Evolutionary conservation across 1,139 yeast species (phyloP), one percentile per base, ranked within the genome.

Genomic region (Zygoascus meyerae): DNA sequence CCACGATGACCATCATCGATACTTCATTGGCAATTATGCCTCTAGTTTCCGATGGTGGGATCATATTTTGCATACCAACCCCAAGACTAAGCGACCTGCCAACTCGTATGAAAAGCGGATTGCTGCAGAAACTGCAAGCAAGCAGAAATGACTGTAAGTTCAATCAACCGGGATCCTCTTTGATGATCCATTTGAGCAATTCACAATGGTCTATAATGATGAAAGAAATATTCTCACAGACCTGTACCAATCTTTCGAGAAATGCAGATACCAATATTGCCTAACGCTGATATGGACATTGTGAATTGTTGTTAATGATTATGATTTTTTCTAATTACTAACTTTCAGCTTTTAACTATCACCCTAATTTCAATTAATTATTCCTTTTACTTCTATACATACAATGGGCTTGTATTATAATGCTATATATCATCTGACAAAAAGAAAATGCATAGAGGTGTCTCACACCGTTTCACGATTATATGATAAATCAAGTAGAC

Each of bases 41-140:
- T 83, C 95, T 48, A 81, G 92, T 32, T 90, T 90, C 76, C 80
- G 96, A 69, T 86, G 94, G 85, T 87, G 95, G 94, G 97, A 90
- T 69, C 82, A 72, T 65, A 59, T 79, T 52, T 71, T 90, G 59
- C 81, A 81, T 57, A 90, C 97, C 26, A 51, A 55, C 37, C 60
- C 60, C 18, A 56, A 56, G 52, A 53, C 57, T 30, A 51, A 49
- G 48, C 48, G 57, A 31, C 51, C 52, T 38, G 46, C 42, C 47
- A 50, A 49, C 26, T 21, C 26, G 26, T 21, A 21, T 21, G 26
- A 21, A 7, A 21, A 21, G 26, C 26, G 26, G 46, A 30, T 39
- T 10, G 43, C 16, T 10, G 47, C 43, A 17, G 37, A 38, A 16
- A 28, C 34, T n/a, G 34, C 26, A 12, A 21, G 26, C 26, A 42